Evolutionary conservation across 371 early-diverging fungal species (phyloP).

Genomic region (Lichtheimia hyalospora): DNA sequence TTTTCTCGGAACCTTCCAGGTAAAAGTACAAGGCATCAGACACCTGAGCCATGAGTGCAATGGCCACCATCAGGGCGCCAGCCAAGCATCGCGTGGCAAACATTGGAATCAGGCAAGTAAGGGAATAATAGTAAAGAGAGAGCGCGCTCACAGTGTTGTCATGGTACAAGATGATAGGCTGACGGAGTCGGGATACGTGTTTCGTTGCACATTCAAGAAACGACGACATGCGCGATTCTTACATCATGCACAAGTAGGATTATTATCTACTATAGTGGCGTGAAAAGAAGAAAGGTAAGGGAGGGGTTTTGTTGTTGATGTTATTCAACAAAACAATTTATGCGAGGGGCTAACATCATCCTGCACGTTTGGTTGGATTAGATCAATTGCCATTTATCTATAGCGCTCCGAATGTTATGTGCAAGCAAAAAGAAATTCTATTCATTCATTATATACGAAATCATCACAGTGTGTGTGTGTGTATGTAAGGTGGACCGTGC

Average conservation of each 20-base stretch:
- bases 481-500: too few relatives aligned
- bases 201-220: background rate
- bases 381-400: too few relatives aligned
- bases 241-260: too few relatives aligned
- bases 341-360: too few relatives aligned
- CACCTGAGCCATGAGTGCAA: conserved; percentile 1
- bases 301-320: too few relatives aligned
- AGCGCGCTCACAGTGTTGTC: background rate
- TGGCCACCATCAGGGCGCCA: conserved; percentile 1
- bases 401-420: too few relatives aligned
- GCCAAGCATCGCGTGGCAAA: conserved; percentile 1
- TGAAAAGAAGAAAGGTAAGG: background rate
- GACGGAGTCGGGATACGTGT: background rate
- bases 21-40: conserved; percentile 82
- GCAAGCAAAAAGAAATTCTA: too few relatives aligned
- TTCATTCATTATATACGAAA: too few relatives aligned
- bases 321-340: too few relatives aligned
- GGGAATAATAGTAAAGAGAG: background rate
- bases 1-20: conserved; percentile 81
- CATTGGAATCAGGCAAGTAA: background rate
- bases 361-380: too few relatives aligned
- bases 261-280: background rate
- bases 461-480: too few relatives aligned
- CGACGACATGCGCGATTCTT: background rate
- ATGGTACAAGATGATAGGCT: background rate